Percentiles rank a stretch among this genome's conserved stretches.
Evolutionary conservation across 1,284 basidiomycete species (phyloP).

Genomic region (Phylloporus gajari): DNA sequence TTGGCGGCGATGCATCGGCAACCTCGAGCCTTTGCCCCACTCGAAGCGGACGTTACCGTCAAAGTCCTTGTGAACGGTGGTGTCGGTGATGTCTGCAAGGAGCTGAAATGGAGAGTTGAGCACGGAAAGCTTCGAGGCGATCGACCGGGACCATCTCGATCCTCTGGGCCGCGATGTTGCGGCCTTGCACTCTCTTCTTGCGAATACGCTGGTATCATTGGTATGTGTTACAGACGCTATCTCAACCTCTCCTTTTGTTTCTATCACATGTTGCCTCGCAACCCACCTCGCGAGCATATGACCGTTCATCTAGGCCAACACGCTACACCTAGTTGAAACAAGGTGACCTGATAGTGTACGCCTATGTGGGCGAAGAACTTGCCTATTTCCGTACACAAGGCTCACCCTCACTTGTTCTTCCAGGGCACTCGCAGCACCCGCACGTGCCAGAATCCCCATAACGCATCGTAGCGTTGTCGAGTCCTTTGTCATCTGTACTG

Average conservation of each 20-base stretch:
- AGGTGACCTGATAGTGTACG: conserved; percentile 96
- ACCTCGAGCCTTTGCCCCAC: conserved; percentile 82
- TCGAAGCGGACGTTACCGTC: conserved; percentile 85
- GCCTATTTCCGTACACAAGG: conserved; percentile 89
- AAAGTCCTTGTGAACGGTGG: conserved; percentile 69
- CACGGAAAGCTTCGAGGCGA: conserved; percentile 64
- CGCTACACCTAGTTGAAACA: conserved; percentile 84
- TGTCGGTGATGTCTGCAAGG: conserved; percentile 66
- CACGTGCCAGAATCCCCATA: conserved; percentile 90
- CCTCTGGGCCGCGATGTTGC: conserved; percentile 44
- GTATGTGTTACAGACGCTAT: conserved; percentile 71
- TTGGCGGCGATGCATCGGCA: conserved; percentile 82
- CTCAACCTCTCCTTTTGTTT: conserved; percentile 23
- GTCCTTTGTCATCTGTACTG: conserved; percentile 89
- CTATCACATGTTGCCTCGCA: conserved; percentile 50
- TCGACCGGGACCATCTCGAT: conserved; percentile 61
- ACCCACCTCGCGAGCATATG: conserved; percentile 70
- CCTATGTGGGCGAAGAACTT: conserved; percentile 93
- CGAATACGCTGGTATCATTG: conserved; percentile 56
- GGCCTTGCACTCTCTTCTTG: conserved; percentile 61
- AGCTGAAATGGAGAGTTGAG: conserved; percentile 72
- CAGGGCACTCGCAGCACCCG: conserved; percentile 93
- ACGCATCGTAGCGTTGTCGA: conserved; percentile 96
- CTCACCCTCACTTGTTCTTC: conserved; percentile 85
- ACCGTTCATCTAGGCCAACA: conserved; percentile 4